Evolutionary conservation across 1,284 basidiomycete genomes (phyloP).

Genomic region (Cutaneotrichosporon arboriforme): DNA sequence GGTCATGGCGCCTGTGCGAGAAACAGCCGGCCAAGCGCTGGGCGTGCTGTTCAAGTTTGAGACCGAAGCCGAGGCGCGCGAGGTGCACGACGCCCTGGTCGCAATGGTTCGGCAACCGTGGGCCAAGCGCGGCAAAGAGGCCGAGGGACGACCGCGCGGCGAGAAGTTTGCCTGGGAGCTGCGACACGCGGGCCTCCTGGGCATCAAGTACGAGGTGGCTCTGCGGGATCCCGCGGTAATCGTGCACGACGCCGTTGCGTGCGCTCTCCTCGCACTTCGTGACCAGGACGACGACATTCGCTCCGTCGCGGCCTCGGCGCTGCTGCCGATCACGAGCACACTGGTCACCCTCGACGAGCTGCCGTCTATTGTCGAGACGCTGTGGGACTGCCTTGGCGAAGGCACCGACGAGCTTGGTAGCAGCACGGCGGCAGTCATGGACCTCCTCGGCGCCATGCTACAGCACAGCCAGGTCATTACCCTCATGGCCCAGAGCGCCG

Average conservation of each 20-base stretch:
- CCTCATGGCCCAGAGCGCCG: conserved; percentile 20
- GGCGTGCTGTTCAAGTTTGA: conserved; percentile 85
- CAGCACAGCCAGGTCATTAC: conserved; percentile 26
- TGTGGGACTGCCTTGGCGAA: conserved; percentile 86
- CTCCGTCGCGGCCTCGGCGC: conserved; percentile 85
- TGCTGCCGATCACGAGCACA: conserved; percentile 76
- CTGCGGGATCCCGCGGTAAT: conserved; percentile 57
- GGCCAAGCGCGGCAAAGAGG: conserved; percentile 47
- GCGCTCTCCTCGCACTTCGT: conserved; percentile 80
- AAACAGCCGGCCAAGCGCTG: conserved; percentile 91
- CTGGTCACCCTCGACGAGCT: conserved; percentile 63
- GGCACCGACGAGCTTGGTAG: conserved; percentile 97
- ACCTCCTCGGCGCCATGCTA: conserved; percentile 58
- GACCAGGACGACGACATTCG: conserved; percentile 96
- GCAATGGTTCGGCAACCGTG: conserved; percentile 90
- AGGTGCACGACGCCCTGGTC: conserved; percentile 77
- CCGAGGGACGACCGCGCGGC: conserved; percentile 44
- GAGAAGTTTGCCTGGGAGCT: conserved; percentile 87
- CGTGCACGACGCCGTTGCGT: conserved; percentile 69
- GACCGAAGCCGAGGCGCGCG: conserved; percentile 66
- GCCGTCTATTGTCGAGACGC: conserved; percentile 67
- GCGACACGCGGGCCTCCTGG: conserved; percentile 89
- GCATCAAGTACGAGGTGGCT: conserved; percentile 96
- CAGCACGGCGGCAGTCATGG: conserved; percentile 96
- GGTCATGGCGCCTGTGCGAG: conserved; percentile 92